These are phyloP conservation scores for Eimeria zaria DNA, from an alignment of 169 alveolate species.

Conservation along the genomic window DNA sequence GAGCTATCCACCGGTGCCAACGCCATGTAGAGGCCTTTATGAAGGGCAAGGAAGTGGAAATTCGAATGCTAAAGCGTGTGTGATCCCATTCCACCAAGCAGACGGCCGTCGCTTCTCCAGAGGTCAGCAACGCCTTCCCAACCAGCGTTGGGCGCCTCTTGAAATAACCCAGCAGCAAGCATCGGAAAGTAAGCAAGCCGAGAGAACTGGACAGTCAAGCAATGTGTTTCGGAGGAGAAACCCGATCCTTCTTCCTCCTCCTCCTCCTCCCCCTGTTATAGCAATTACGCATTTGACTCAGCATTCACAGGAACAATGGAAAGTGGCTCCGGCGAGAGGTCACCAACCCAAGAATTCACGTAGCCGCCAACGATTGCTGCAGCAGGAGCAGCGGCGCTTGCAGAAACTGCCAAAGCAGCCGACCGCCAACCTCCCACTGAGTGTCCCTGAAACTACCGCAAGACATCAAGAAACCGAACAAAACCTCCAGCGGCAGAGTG, in stretches of 20 bases:
- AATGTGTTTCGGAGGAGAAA: background rate
- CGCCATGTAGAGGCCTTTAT: background rate
- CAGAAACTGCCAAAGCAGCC: background rate
- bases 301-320: background rate
- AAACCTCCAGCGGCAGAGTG: background rate
- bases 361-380: conserved; percentile 20
- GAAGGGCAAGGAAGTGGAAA: conserved; percentile 14
- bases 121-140: background rate
- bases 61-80: background rate
- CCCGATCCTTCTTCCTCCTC: conserved; percentile 8
- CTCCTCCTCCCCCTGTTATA: conserved; percentile 28
- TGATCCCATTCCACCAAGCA: background rate
- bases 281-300: background rate
- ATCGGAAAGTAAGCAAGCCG: background rate
- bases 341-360: background rate
- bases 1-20: background rate
- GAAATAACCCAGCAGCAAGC: background rate
- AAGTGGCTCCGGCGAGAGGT: background rate
- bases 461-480: background rate
- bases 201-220: background rate
- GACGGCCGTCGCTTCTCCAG: background rate
- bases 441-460: background rate
- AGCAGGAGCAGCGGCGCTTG: conserved; percentile 22
- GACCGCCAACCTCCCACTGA: background rate
- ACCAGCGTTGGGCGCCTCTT: conserved; percentile 36